Evolutionary conservation across 1,284 basidiomycete species (phyloP), one percentile per base, ranked within the genome.

Genomic region (Earliella scabrosa): DNA sequence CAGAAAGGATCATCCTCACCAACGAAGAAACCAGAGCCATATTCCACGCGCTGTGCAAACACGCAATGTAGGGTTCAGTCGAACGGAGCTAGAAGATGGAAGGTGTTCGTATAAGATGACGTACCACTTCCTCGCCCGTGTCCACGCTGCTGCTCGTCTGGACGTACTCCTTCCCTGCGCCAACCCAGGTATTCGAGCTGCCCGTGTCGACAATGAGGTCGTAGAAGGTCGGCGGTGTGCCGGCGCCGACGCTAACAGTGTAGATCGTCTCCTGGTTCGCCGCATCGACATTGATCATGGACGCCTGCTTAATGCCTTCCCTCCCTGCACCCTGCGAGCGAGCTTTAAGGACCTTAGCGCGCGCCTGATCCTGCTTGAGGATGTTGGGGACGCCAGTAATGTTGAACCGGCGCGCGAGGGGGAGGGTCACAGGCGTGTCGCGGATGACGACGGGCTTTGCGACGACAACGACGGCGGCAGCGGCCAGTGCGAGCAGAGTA

Each of bases 161-260:
- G 14, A 68, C 67, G 60, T 83, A 87, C 1, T 68, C 13, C 18
- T 54, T 68, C 18, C 31, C 58, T 11, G 84, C 82, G 23, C 85
- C 85, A 43, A 87, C 72, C 86, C 86, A 88, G 7, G 85, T 88
- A 72, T 86, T 86, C 23, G 85, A 85, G 50, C 67, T 69, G n/a
- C 69, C 69, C 2, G 67, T 69, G 39, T 71, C 69, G 35, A 70
- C 57, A 44, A 71, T 60, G 26, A 71, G 50, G 36, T 58, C 54
- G 54, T 66, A 69, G n/a, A 50, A 51, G 6, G 65, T 68, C 10
- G 69, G 57, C 34, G 69, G 69, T 21, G 51, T 58, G 9, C 68
- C 69, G 21, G 69, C 62, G 20, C 60, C 63, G 21, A 69, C 61
- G 32, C 43, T 63, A 21, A 54, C 63, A 35, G 66, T 66, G 56